Evolutionary conservation across 2,329 filamentous ascomycete genomes (phyloP).

Genomic region (Pseudonectria foliicola): DNA sequence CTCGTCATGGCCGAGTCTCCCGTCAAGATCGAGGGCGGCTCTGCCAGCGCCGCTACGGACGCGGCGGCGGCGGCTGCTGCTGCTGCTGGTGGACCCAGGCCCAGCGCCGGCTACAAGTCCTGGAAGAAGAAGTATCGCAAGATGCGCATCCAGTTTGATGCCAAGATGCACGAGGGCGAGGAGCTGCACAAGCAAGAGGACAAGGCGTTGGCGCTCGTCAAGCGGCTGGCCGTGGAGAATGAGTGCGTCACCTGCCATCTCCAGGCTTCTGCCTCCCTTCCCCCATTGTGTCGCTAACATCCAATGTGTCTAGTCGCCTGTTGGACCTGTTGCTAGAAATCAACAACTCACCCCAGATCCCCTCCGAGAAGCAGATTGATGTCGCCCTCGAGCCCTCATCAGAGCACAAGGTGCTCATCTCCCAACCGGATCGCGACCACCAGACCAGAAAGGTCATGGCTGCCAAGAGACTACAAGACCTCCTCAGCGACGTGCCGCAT

Average conservation of each 20-base stretch:
- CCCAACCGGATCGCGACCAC: constrained; percentile 27
- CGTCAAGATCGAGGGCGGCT: constrained; percentile 39
- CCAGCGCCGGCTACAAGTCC: constrained; percentile 53
- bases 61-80: no score
- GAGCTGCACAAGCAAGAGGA: constrained; percentile 74
- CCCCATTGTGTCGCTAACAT: constrained; percentile 9
- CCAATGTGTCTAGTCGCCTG: constrained; percentile 56
- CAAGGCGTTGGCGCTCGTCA: constrained; percentile 71
- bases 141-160: constrained; percentile 73
- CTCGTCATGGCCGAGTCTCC: constrained; percentile 26
- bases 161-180: constrained; percentile 73
- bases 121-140: constrained; percentile 95
- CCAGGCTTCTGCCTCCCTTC: constrained; percentile 2
- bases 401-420: constrained; percentile 28
- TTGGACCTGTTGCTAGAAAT: constrained; percentile 84
- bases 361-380: constrained; percentile 67
- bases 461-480: constrained; percentile 41
- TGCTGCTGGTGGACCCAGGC: constrained; percentile 8
- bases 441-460: constrained; percentile 35
- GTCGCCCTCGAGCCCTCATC: constrained; percentile 46
- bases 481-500: constrained; percentile 48
- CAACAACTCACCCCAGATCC: constrained; percentile 76
- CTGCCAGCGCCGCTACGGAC: constrained; percentile 17
- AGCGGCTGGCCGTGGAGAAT: constrained; percentile 81
- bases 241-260: constrained; percentile 56